Percentiles rank a stretch among this genome's conserved stretches.
phyloP scores from a whole-genome alignment of 2,329 filamentous ascomycete species.

The Hymenotorrendiella dingleyae region DNA sequence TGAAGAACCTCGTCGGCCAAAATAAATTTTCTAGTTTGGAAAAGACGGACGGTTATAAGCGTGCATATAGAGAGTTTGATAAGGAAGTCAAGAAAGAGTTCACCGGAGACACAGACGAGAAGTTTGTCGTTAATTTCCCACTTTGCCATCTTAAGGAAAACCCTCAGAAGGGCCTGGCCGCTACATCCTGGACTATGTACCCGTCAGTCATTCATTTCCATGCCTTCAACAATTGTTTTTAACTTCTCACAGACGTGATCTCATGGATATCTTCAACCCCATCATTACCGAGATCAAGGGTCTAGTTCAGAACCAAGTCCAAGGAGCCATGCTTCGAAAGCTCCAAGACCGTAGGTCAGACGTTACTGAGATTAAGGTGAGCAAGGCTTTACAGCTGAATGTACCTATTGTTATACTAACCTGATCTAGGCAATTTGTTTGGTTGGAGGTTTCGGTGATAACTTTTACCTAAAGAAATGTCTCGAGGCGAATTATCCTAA shows the following conservation, averaged over 20 bases:
- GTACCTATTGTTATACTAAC: too few species aligned
- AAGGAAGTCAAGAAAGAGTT: constrained; percentile 26
- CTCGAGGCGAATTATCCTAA: constrained; percentile 33
- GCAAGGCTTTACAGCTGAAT: neutral
- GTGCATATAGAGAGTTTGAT: constrained; percentile 30
- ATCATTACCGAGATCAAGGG: constrained; percentile 35
- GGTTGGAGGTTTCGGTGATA: constrained; percentile 22
- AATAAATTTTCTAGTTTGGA: constrained; percentile 26
- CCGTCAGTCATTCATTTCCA: constrained; percentile 9
- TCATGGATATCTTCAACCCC: constrained; percentile 47
- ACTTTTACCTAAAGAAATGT: constrained; percentile 30
- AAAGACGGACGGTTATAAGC: constrained; percentile 21
- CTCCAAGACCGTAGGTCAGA: constrained; percentile 35
- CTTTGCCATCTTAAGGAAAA: constrained; percentile 24
- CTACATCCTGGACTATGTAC: constrained; percentile 18
- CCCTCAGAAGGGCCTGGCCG: constrained; percentile 13
- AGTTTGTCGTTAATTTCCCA: constrained; percentile 26
- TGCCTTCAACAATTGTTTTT: constrained; percentile 3
- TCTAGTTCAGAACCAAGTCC: constrained; percentile 38
- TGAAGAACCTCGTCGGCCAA: constrained; percentile 24
- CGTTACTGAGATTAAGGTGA: constrained; percentile 37
- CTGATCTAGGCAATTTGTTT: constrained; percentile 27
- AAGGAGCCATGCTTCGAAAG: constrained; percentile 33
- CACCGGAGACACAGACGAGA: constrained; percentile 19
- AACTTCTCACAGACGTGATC: constrained; percentile 37